A percentile compares a stretch with the other conserved stretches of the same genome.
Conservation (phyloP, 495 filamentous ascomycete genomes). For the Penicillium longicatenatum region DNA sequence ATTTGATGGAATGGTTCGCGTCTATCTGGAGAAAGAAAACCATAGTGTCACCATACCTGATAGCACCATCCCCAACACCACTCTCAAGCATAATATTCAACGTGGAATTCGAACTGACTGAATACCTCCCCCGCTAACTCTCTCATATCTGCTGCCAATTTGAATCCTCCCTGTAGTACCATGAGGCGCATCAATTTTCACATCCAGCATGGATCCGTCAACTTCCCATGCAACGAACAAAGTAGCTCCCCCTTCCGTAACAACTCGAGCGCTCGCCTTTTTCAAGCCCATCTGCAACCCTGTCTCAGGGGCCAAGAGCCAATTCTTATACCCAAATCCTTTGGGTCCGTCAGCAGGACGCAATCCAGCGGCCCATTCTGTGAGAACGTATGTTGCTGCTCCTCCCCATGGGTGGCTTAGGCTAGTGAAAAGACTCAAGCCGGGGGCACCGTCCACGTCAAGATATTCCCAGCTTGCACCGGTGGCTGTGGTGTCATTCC, state of each 20-base stretch:
- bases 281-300: slow-evolving; percentile 5
- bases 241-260: neutral
- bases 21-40: too few relatives aligned
- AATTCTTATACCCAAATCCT: slow-evolving; percentile 12
- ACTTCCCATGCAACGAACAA: slow-evolving; percentile 8
- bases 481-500: slow-evolving; percentile 29
- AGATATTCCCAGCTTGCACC: slow-evolving; percentile 44
- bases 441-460: slow-evolving; percentile 31
- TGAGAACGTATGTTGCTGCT: slow-evolving; percentile 36
- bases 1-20: too few relatives aligned
- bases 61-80: too few relatives aligned
- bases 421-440: slow-evolving; percentile 36
- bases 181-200: neutral
- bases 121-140: neutral
- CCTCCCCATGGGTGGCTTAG: slow-evolving; percentile 41
- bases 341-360: neutral
- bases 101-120: neutral
- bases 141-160: neutral
- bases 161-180: neutral
- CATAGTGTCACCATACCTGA: too few relatives aligned
- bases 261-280: slow-evolving; percentile 4
- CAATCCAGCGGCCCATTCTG: slow-evolving; percentile 11
- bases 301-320: slow-evolving; percentile 1
- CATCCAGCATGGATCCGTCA: neutral
- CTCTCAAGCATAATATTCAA: neutral